Conservation (phyloP, 2,329 filamentous ascomycete genomes). For the Diaporthe citri region DNA sequence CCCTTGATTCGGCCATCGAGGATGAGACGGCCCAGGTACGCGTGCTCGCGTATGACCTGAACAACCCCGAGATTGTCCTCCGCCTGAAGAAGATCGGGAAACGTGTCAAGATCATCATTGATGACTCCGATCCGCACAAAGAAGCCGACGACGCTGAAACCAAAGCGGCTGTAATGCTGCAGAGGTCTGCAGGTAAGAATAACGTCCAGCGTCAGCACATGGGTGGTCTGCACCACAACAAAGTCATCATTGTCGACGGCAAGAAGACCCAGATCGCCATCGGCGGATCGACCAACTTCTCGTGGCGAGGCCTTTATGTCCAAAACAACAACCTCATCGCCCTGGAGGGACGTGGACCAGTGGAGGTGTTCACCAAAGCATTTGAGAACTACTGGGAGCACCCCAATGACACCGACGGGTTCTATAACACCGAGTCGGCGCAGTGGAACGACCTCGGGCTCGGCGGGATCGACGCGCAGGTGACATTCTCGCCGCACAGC, state of each 20-base stretch:
- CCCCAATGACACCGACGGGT: conserved; percentile 41
- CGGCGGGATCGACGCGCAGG: conserved; percentile 40
- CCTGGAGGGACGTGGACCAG: conserved; percentile 39
- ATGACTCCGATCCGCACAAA: conserved; percentile 41
- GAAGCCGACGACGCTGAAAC: conserved; percentile 38
- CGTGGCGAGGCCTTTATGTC: conserved; percentile 43
- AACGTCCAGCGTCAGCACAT: conserved; percentile 44
- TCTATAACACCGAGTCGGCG: conserved; percentile 41
- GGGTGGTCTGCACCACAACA: conserved; percentile 43
- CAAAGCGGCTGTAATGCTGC: conserved; percentile 40
- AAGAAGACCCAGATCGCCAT: conserved; percentile 42
- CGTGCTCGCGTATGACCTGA: conserved; percentile 43
- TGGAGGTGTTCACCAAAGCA: conserved; percentile 39
- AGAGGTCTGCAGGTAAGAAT: conserved; percentile 39
- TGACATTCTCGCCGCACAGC: conserved; percentile 44
- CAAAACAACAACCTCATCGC: conserved; percentile 43
- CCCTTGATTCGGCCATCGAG: conserved; percentile 42
- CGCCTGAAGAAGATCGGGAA: conserved; percentile 41
- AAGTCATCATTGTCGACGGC: conserved; percentile 41
- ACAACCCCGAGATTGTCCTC: conserved; percentile 43
- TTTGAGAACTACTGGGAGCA: conserved; percentile 43
- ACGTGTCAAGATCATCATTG: conserved; percentile 44
- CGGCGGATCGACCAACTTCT: conserved; percentile 43
- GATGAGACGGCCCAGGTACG: conserved; percentile 43
- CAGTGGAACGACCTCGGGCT: conserved; percentile 42